Conservation (phyloP, 768 basidiomycete genomes). For the Dacryopinax spathularia region DNA sequence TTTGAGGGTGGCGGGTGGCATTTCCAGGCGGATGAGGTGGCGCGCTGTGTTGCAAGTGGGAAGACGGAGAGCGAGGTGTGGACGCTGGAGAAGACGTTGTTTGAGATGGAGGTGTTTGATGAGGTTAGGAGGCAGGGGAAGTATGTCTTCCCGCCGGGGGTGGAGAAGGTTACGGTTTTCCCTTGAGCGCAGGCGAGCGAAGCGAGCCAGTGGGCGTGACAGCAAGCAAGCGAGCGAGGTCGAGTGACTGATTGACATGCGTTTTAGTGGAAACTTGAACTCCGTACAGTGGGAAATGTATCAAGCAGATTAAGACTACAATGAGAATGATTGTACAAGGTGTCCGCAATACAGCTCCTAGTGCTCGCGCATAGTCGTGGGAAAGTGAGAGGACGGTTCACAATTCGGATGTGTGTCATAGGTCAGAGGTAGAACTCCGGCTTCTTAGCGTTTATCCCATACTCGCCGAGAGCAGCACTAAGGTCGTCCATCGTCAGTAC, state of each 20-base stretch:
- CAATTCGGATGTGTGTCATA: too few species aligned
- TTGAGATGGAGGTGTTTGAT: conserved; percentile 78
- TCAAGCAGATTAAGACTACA: conserved; percentile 4
- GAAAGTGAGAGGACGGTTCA: not conserved
- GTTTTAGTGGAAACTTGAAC: too few species aligned
- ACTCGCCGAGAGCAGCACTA: conserved; percentile 82
- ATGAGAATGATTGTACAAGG: not conserved
- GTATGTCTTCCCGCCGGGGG: conserved; percentile 47
- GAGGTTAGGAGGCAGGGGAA: conserved; percentile 57
- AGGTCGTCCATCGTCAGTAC: conserved; percentile 96
- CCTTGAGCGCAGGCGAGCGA: too few species aligned
- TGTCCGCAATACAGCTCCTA: not conserved
- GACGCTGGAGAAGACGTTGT: conserved; percentile 63
- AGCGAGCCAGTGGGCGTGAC: too few species aligned
- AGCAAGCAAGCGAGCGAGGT: too few species aligned
- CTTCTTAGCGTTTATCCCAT: conserved; percentile 86
- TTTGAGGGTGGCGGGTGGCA: conserved; percentile 61
- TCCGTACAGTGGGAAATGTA: not conserved
- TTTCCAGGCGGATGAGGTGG: conserved; percentile 81
- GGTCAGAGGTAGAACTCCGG: conserved; percentile 77
- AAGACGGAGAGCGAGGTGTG: conserved; percentile 60
- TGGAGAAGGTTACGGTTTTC: conserved; percentile 35
- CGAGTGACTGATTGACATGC: not conserved
- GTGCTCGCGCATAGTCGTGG: too few species aligned
- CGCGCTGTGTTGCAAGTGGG: conserved; percentile 56